phyloP scores from a whole-genome alignment of 2,329 filamentous ascomycete species.

The Didymella pomorum region DNA sequence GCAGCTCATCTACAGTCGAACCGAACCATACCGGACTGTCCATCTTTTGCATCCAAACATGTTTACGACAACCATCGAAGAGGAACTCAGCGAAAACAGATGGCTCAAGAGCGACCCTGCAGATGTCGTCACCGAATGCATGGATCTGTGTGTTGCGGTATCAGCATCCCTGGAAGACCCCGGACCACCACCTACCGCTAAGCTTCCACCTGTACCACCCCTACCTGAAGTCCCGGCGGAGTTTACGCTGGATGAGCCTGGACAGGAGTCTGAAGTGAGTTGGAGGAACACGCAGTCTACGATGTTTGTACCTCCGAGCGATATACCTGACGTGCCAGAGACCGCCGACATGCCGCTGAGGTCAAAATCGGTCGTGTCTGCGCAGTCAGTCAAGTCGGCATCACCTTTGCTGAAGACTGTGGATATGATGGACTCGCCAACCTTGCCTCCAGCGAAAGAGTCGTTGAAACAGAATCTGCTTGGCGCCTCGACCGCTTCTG shows the following conservation, averaged over 20 bases:
- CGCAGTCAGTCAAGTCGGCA: slow-evolving; percentile 55
- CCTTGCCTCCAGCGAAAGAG: slow-evolving; percentile 60
- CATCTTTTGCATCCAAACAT: slow-evolving; percentile 87
- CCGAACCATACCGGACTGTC: slow-evolving; percentile 74
- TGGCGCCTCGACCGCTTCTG: slow-evolving; percentile 22
- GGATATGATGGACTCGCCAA: slow-evolving; percentile 67
- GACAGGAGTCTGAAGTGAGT: slow-evolving; percentile 51
- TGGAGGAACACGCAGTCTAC: slow-evolving; percentile 66
- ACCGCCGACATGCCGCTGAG: slow-evolving; percentile 33
- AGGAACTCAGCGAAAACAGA: slow-evolving; percentile 78
- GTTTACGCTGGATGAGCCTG: slow-evolving; percentile 44
- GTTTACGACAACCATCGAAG: slow-evolving; percentile 78
- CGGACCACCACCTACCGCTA: slow-evolving; percentile 57
- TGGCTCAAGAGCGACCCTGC: slow-evolving; percentile 83
- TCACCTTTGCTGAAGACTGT: slow-evolving; percentile 55
- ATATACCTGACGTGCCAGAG: slow-evolving; percentile 33
- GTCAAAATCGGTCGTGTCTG: slow-evolving; percentile 36
- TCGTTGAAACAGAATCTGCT: slow-evolving; percentile 35
- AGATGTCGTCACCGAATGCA: slow-evolving; percentile 81
- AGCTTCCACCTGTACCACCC: slow-evolving; percentile 59
- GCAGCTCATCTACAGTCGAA: slow-evolving; percentile 76
- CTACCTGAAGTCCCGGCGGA: slow-evolving; percentile 43
- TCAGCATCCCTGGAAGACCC: slow-evolving; percentile 55
- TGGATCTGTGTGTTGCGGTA: slow-evolving; percentile 67
- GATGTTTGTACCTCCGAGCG: slow-evolving; percentile 48